Evolutionary conservation across 139 green algal genomes (phyloP).

Genomic region (Chlorella sp.): DNA sequence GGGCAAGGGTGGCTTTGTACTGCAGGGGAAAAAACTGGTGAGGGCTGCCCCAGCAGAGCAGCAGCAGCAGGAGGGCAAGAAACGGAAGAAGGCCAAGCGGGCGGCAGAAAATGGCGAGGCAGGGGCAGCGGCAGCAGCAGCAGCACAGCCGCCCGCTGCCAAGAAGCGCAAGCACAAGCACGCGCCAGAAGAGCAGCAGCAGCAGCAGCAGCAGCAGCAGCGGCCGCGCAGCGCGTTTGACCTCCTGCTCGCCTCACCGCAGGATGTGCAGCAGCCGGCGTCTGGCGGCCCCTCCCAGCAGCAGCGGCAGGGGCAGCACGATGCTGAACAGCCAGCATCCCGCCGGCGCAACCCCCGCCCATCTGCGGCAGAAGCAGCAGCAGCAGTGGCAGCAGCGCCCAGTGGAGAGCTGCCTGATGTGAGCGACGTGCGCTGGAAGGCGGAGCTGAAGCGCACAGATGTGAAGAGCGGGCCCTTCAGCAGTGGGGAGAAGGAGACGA

Average conservation of each 20-base stretch:
- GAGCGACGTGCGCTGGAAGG: conserved; percentile 47
- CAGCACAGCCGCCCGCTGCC: not conserved
- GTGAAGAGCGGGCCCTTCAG: conserved; percentile 72
- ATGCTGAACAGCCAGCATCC: too few relatives aligned
- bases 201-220: not conserved
- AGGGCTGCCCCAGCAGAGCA: not conserved
- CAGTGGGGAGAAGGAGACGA: conserved; percentile 54
- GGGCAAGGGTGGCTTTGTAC: not conserved
- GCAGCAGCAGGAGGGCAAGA: not conserved
- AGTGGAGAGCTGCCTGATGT: not conserved
- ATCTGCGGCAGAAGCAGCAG: not conserved
- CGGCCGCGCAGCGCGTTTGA: not conserved
- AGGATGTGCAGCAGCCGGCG: not conserved
- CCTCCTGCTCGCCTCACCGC: too few relatives aligned
- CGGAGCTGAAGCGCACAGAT: conserved; percentile 54
- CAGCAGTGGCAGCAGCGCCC: not conserved
- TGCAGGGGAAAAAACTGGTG: not conserved
- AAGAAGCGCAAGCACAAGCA: conserved; percentile 6
- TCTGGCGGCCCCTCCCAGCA: not conserved
- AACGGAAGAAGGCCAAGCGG: conserved; percentile 18
- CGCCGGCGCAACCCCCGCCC: not conserved
- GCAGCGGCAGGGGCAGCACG: not conserved
- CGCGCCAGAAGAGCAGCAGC: not conserved
- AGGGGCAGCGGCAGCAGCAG: not conserved
- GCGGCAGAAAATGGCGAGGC: not conserved